phyloP scores from a whole-genome alignment of 2,329 filamentous ascomycete species.

The Epichloe baconii region DNA sequence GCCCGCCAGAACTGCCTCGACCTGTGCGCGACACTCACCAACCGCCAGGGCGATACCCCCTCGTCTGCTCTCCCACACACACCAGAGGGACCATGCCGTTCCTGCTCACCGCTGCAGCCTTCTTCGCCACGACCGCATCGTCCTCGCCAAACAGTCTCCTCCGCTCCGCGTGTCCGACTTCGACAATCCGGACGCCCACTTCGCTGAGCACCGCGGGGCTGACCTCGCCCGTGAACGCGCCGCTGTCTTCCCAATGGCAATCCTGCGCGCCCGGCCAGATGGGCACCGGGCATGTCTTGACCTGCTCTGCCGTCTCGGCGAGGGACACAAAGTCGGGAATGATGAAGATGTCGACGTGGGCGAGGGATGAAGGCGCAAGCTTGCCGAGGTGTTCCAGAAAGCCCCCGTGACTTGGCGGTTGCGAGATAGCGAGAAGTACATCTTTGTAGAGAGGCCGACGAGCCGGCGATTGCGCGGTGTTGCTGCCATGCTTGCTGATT shows the following conservation, averaged over 20 bases:
- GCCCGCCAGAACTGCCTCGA: constrained; percentile 47
- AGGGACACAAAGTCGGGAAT: constrained; percentile 68
- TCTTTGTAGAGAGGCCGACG: constrained; percentile 63
- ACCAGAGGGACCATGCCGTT: constrained; percentile 66
- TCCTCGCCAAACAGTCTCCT: constrained; percentile 60
- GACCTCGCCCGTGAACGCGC: constrained; percentile 68
- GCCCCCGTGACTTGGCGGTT: constrained; percentile 43
- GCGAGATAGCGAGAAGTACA: constrained; percentile 60
- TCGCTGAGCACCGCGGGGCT: constrained; percentile 54
- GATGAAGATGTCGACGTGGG: constrained; percentile 57
- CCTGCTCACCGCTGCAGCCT: constrained; percentile 53
- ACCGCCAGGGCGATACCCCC: constrained; percentile 43
- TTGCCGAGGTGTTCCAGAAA: constrained; percentile 34
- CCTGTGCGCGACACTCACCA: constrained; percentile 51
- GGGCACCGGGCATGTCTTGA: constrained; percentile 26
- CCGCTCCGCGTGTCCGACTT: constrained; percentile 72
- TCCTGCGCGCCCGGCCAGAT: constrained; percentile 62
- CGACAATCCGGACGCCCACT: constrained; percentile 58
- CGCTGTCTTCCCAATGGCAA: constrained; percentile 53
- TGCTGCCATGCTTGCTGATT: background rate
- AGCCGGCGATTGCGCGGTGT: constrained; percentile 36
- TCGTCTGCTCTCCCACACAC: constrained; percentile 61
- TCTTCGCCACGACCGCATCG: constrained; percentile 52
- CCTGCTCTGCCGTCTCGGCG: constrained; percentile 32
- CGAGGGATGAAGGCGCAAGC: constrained; percentile 25